These are phyloP conservation scores for Decorospora gaudefroyi DNA, from an alignment of 2,329 filamentous ascomycete species.

Conservation along the genomic window DNA sequence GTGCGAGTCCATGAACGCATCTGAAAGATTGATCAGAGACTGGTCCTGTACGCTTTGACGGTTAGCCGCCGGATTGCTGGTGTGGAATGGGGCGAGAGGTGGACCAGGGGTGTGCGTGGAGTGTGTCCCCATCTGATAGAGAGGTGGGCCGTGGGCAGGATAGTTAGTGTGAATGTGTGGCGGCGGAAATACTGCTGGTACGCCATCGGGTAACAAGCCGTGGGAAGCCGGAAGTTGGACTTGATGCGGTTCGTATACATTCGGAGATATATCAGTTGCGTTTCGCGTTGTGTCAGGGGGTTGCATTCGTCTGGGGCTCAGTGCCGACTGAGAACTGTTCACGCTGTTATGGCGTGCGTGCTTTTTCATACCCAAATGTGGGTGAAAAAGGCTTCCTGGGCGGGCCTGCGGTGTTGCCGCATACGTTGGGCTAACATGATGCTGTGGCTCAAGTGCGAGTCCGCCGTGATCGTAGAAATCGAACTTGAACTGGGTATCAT, in stretches of 20 bases:
- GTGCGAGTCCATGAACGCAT: conserved; percentile 42
- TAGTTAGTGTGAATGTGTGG: conserved; percentile 3
- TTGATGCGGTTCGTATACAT: conserved; percentile 9
- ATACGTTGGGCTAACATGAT: conserved; percentile 24
- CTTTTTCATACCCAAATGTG: not conserved
- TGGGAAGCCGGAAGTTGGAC: not conserved
- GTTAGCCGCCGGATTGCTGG: conserved; percentile 2
- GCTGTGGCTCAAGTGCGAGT: conserved; percentile 21
- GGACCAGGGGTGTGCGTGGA: not conserved
- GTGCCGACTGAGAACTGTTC: conserved; percentile 17
- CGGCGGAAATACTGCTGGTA: conserved; percentile 3
- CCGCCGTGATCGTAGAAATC: conserved; percentile 43
- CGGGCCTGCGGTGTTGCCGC: conserved; percentile 23
- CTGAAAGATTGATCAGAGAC: conserved; percentile 36
- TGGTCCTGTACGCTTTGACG: conserved; percentile 35
- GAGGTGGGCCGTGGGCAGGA: conserved; percentile 1
- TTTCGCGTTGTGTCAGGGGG: conserved; percentile 10
- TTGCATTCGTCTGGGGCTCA: conserved; percentile 18
- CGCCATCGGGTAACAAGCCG: conserved; percentile 1
- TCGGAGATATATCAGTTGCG: conserved; percentile 6
- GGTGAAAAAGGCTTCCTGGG: conserved; percentile 11
- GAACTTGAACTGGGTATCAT: conserved; percentile 30
- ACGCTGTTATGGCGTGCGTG: conserved; percentile 23
- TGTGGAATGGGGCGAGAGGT: conserved; percentile 4
- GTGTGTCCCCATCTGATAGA: conserved; percentile 9